Evolutionary conservation across 805 yeast species (phyloP).

Genomic region (Candida piceae): DNA sequence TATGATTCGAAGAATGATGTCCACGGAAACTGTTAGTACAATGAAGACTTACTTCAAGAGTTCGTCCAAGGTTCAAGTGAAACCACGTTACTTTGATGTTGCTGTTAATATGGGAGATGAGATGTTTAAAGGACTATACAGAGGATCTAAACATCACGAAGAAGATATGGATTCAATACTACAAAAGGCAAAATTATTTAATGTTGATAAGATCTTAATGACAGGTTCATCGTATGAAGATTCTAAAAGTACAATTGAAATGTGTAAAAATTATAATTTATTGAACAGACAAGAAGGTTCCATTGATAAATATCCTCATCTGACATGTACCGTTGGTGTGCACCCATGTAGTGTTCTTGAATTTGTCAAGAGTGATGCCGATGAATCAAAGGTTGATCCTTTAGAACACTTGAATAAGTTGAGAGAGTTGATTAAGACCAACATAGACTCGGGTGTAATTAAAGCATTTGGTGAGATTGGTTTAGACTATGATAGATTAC

Average conservation of each 20-base stretch:
- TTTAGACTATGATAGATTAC: slow-evolving; percentile 85
- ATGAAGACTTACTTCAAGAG: background rate
- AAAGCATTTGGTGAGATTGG: slow-evolving; percentile 95
- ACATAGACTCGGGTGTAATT: slow-evolving; percentile 47
- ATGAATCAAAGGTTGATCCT: slow-evolving; percentile 10
- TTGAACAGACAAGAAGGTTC: background rate
- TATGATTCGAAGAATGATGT: background rate
- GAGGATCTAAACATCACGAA: slow-evolving; percentile 60
- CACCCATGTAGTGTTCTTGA: slow-evolving; percentile 87
- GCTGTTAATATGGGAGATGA: slow-evolving; percentile 78
- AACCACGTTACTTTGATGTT: slow-evolving; percentile 35
- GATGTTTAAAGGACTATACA: slow-evolving; percentile 80
- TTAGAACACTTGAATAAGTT: slow-evolving; percentile 44
- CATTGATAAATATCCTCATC: slow-evolving; percentile 24
- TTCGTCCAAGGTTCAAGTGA: background rate
- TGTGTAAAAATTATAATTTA: slow-evolving; percentile 34
- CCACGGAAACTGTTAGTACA: too few relatives aligned
- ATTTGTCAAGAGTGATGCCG: slow-evolving; percentile 28
- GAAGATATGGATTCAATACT: slow-evolving; percentile 63
- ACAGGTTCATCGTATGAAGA: slow-evolving; percentile 81
- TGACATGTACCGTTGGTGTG: slow-evolving; percentile 81
- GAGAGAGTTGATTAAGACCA: slow-evolving; percentile 42
- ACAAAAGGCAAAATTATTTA: slow-evolving; percentile 55
- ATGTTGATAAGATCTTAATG: slow-evolving; percentile 66
- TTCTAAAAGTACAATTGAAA: slow-evolving; percentile 51